Conservation (phyloP, 805 yeast species). For the Nakazawaea pomicola region DNA sequence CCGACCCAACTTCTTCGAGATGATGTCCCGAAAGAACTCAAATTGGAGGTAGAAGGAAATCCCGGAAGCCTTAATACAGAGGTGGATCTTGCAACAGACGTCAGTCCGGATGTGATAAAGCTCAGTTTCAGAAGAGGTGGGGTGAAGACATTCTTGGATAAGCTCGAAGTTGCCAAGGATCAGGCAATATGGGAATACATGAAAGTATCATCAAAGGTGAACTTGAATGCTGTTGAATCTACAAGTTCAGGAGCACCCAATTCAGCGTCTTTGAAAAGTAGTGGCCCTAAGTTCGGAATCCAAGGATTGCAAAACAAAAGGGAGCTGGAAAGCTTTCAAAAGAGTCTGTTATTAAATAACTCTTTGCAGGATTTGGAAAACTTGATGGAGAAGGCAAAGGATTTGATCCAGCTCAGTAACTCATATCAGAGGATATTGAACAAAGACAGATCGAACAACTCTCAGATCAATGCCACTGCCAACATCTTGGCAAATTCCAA, state of each 20-base stretch:
- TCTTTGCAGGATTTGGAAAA: conserved; percentile 76
- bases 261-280: too few species aligned
- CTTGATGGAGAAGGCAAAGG: conserved; percentile 72
- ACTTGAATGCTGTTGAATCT: conserved; percentile 30
- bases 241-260: background rate
- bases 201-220: conserved; percentile 21
- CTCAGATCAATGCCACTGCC: conserved; percentile 20
- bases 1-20: conserved; percentile 13
- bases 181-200: conserved; percentile 42
- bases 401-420: conserved; percentile 55
- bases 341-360: conserved; percentile 54
- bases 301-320: conserved; percentile 60
- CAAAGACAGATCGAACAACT: conserved; percentile 12
- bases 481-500: conserved; percentile 24
- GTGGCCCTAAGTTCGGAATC: conserved; percentile 49
- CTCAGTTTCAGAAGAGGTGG: conserved; percentile 77
- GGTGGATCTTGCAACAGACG: background rate
- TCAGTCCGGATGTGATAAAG: conserved; percentile 40
- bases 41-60: conserved; percentile 11
- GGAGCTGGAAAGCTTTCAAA: conserved; percentile 48
- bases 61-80: conserved; percentile 12
- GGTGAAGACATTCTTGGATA: conserved; percentile 45
- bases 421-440: conserved; percentile 29
- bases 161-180: conserved; percentile 40
- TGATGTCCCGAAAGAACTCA: background rate